Evolutionary conservation across 2,329 filamentous ascomycete species (phyloP).

Genomic region (Exophiala xenobiotica): DNA sequence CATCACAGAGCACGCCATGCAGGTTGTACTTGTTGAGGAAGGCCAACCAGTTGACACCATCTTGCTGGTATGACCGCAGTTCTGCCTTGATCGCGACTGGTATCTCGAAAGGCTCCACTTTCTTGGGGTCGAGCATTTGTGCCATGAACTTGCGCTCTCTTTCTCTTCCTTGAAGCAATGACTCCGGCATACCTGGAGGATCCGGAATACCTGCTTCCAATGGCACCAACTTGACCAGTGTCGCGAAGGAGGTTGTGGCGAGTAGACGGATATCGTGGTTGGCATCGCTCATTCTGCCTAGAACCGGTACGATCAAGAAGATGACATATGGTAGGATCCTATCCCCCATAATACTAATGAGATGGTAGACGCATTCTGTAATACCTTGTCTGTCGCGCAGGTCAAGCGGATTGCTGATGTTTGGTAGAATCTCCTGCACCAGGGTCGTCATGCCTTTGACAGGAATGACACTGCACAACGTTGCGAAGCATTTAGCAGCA

Average conservation of each 20-base stretch:
- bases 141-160: slow-evolving; percentile 94
- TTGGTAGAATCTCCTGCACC: slow-evolving; percentile 87
- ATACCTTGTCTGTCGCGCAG: slow-evolving; percentile 87
- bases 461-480: slow-evolving; percentile 93
- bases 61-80: slow-evolving; percentile 94
- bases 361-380: slow-evolving; percentile 91
- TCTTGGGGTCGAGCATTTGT: slow-evolving; percentile 93
- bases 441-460: slow-evolving; percentile 94
- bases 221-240: slow-evolving; percentile 92
- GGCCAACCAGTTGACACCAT: slow-evolving; percentile 97
- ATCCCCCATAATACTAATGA: slow-evolving; percentile 98
- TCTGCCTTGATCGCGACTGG: slow-evolving; percentile 97
- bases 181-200: slow-evolving; percentile 84
- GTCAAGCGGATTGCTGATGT: slow-evolving; percentile 86
- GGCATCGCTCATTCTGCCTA: slow-evolving; percentile 97
- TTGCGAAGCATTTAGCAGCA: slow-evolving; percentile 95
- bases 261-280: slow-evolving; percentile 93
- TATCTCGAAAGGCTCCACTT: slow-evolving; percentile 90
- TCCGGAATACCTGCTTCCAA: slow-evolving; percentile 97
- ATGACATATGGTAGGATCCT: slow-evolving; percentile 95
- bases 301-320: slow-evolving; percentile 94
- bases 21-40: slow-evolving; percentile 98
- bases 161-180: slow-evolving; percentile 85
- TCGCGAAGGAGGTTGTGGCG: slow-evolving; percentile 95
- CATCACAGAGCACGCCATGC: slow-evolving; percentile 96